Evolutionary conservation across 169 alveolate genomes (phyloP).

Genomic region (Eimeria necatrix): DNA sequence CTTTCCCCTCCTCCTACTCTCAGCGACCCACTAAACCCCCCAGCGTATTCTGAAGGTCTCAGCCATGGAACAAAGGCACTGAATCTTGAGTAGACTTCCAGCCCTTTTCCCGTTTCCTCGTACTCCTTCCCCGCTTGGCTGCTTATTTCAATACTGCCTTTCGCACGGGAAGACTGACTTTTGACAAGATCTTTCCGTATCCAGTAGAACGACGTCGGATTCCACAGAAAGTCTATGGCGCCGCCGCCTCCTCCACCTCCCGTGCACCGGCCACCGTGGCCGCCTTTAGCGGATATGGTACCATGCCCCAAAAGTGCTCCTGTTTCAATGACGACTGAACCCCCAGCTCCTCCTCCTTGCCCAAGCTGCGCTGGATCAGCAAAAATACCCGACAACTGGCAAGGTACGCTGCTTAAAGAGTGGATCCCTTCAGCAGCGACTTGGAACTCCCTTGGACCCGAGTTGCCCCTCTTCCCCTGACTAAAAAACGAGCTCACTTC

Average conservation of each 20-base stretch:
- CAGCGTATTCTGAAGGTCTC: constrained; percentile 65
- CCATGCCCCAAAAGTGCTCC: constrained; percentile 67
- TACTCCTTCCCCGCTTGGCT: not conserved
- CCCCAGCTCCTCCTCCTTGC: constrained; percentile 81
- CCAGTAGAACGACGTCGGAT: constrained; percentile 7
- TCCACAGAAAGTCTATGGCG: constrained; percentile 61
- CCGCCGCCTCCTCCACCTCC: constrained; percentile 83
- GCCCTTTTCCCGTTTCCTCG: not conserved
- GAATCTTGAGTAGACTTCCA: not conserved
- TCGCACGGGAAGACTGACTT: not conserved
- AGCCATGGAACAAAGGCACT: constrained; percentile 48
- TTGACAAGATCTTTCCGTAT: not conserved
- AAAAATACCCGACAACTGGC: constrained; percentile 52
- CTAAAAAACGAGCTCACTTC: not conserved
- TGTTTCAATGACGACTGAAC: constrained; percentile 60
- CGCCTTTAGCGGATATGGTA: constrained; percentile 68
- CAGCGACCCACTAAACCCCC: constrained; percentile 43
- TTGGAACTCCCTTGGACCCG: not conserved
- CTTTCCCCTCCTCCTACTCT: constrained; percentile 53
- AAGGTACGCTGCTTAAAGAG: not conserved
- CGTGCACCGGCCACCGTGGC: constrained; percentile 75
- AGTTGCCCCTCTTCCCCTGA: not conserved
- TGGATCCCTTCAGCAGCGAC: constrained; percentile 21
- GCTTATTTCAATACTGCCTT: not conserved
- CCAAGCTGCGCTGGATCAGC: constrained; percentile 56